Evolutionary conservation across 768 basidiomycete genomes (phyloP).

Genomic region (Boletus coccyginus): DNA sequence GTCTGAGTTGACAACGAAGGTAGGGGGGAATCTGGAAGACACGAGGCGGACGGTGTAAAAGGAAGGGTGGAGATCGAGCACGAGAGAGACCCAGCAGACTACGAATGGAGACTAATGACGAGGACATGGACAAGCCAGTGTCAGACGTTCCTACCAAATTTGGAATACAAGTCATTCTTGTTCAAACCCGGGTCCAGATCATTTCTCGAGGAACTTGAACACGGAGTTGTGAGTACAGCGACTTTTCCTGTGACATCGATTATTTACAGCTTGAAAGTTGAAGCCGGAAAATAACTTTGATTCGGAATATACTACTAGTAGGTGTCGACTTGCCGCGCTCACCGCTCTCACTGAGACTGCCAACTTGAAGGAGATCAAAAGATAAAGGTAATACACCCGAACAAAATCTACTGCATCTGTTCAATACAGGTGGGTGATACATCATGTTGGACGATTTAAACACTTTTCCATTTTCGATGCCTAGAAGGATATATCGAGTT

Average conservation of each 20-base stretch:
- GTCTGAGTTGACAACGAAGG: background rate
- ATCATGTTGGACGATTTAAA: constrained; percentile 1
- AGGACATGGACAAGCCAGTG: constrained; percentile 10
- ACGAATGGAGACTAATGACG: background rate
- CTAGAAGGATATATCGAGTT: constrained; percentile 31
- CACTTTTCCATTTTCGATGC: background rate
- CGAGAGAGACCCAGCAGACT: constrained; percentile 6
- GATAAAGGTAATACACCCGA: background rate
- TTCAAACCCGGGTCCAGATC: no score
- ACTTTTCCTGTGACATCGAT: background rate
- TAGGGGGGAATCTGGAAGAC: background rate
- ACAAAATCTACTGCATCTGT: background rate
- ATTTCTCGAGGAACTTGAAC: background rate
- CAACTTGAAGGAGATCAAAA: background rate
- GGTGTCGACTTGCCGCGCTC: background rate
- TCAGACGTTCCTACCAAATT: constrained; percentile 3
- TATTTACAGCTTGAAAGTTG: background rate
- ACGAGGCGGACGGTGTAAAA: background rate
- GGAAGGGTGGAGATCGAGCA: background rate
- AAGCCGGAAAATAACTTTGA: background rate
- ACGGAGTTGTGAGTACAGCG: no score
- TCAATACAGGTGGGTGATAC: constrained; percentile 11
- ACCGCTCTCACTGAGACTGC: background rate
- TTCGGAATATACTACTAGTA: background rate
- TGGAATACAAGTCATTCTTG: background rate